Base-by-base conservation (phyloP, 306 rosid genomes). In the Ochetophila trinervis region DNA sequence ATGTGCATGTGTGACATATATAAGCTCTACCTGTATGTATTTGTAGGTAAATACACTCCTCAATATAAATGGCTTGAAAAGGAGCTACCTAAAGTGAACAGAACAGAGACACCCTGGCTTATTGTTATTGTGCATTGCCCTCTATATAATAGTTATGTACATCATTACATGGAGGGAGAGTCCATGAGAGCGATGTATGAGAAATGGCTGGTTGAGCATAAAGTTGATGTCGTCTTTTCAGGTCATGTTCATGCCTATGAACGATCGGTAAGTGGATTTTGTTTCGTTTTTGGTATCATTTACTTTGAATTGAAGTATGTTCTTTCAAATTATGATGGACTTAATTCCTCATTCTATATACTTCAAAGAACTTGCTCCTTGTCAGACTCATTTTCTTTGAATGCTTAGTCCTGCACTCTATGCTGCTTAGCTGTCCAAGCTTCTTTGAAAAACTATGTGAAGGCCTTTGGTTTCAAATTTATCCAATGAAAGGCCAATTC, bases 141-240 rank as follows among this genome's bases (percentile, higher is more conserved):
- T 22, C 49, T 87, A 72, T 89, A 89, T 71, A 93, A 61, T 68
- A 93, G 95, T 75, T 80, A 93, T 68, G 67, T 73, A 4, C 79
- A 83, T 76, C 97, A 87, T 59, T 93, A 75, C 47, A 89, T 89
- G 98, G 97, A 88, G 78, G 95, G 91, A 44, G 91, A 88, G 67
- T 18, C 80, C 53, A 61, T 85, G 79, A 85, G 95, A 79, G 91
- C 75, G 58, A 69, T 81, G 32, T 88, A 78, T 30, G 87, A 88
- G 70, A 18, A 73, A 12, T 85, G 87, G 88, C 77, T 88, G 63
- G 89, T 85, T 64, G 62, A 83, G 45, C 77, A 85, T 63, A 75
- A 79, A 68, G 91, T 85, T 35, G 91, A 85, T 50, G 71, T 73
- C 58, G 78, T 88, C 72, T 83, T 83, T 45, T 64, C 91, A 8